A percentile compares a stretch with the other conserved stretches of the same genome.
These are phyloP conservation scores for Orbilia brochopaga DNA, from an alignment of 2,329 filamentous ascomycete genomes.

Conservation along the genomic window DNA sequence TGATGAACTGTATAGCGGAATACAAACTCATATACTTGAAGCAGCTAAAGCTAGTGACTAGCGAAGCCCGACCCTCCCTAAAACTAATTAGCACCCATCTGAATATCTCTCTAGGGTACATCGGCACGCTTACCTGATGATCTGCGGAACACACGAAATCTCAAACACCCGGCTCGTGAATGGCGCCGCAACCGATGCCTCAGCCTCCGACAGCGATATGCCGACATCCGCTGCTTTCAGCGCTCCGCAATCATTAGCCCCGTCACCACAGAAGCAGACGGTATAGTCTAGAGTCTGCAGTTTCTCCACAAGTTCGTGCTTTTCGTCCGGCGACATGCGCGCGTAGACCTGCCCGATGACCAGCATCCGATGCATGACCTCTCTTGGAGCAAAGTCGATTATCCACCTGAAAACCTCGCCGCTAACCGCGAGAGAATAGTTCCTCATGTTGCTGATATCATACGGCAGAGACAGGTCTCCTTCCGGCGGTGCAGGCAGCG, in stretches of 20 bases:
- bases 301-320: slow-evolving; percentile 96
- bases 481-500: slow-evolving; percentile 72
- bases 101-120: not conserved
- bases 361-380: slow-evolving; percentile 84
- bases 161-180: slow-evolving; percentile 96
- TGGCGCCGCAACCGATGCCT: slow-evolving; percentile 96
- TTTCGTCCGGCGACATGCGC: slow-evolving; percentile 98
- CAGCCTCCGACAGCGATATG: slow-evolving; percentile 94
- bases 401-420: slow-evolving; percentile 98
- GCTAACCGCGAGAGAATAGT: slow-evolving; percentile 86
- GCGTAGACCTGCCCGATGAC: slow-evolving; percentile 92
- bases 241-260: slow-evolving; percentile 95
- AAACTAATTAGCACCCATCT: slow-evolving; percentile 6
- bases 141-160: slow-evolving; percentile 89
- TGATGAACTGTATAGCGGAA: slow-evolving; percentile 98
- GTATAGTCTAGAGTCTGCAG: slow-evolving; percentile 95
- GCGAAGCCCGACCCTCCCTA: slow-evolving; percentile 84
- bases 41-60: slow-evolving; percentile 98
- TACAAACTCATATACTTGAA: slow-evolving; percentile 99
- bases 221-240: slow-evolving; percentile 97
- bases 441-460: slow-evolving; percentile 77
- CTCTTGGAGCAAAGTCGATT: slow-evolving; percentile 84
- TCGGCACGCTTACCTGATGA: slow-evolving; percentile 70
- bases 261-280: slow-evolving; percentile 94
- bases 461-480: slow-evolving; percentile 84